Conservation (phyloP, 805 yeast genomes). For the Sugiyamaella smithiae region DNA sequence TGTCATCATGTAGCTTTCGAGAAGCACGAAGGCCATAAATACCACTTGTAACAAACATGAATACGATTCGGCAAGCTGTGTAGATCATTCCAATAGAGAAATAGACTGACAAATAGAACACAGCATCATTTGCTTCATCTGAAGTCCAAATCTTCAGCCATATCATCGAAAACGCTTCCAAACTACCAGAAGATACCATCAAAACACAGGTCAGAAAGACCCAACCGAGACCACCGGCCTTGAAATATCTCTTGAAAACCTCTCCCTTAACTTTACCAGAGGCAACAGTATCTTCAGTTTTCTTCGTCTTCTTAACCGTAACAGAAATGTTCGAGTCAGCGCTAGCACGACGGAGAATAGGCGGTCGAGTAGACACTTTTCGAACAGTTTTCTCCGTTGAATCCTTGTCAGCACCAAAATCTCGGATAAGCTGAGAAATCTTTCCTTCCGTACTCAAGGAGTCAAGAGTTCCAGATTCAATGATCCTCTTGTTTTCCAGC, state of each 20-base stretch:
- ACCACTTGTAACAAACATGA: constrained; percentile 60
- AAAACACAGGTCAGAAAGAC: constrained; percentile 33
- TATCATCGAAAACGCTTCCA: constrained; percentile 62
- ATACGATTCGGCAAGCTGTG: constrained; percentile 50
- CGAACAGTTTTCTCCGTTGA: constrained; percentile 54
- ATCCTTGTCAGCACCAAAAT: constrained; percentile 57
- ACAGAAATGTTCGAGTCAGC: constrained; percentile 8
- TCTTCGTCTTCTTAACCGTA: constrained; percentile 9
- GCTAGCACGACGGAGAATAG: constrained; percentile 9
- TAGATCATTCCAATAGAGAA: constrained; percentile 52
- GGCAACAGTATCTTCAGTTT: constrained; percentile 5
- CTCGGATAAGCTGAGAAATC: constrained; percentile 48
- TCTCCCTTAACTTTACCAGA: constrained; percentile 67
- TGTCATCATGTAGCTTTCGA: constrained; percentile 56
- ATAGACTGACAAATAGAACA: constrained; percentile 61
- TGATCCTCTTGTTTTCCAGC: constrained; percentile 45
- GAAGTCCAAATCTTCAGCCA: constrained; percentile 93
- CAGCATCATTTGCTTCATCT: constrained; percentile 67
- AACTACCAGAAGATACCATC: constrained; percentile 49
- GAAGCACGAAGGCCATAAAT: constrained; percentile 19
- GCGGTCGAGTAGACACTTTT: constrained; percentile 4
- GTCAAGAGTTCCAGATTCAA: constrained; percentile 48
- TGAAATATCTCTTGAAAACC: constrained; percentile 66
- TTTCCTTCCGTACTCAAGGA: constrained; percentile 53
- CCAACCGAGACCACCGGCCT: constrained; percentile 59